Percentiles rank a stretch among this genome's conserved stretches.
Conservation (phyloP, 345 rosid genomes). For the Arabidopsis suecica region DNA sequence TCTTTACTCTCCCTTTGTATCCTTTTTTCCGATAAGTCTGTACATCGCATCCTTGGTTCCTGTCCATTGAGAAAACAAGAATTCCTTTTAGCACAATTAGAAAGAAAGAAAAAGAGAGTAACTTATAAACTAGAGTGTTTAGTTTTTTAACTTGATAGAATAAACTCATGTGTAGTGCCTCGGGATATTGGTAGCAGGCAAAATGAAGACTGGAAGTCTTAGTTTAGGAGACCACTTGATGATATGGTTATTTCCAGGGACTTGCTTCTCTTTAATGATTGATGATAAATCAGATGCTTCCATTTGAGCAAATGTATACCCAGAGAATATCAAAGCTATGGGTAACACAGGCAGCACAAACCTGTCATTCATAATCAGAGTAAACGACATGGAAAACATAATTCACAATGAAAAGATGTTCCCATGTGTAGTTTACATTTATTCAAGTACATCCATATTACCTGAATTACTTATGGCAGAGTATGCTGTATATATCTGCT, state of each 20-base stretch:
- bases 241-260: constrained; percentile 39
- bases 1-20: constrained; percentile 56
- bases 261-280: constrained; percentile 40
- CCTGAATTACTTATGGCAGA: constrained; percentile 96
- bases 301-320: constrained; percentile 67
- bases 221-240: constrained; percentile 53
- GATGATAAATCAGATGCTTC: constrained; percentile 45
- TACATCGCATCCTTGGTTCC: constrained; percentile 94
- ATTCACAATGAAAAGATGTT: constrained; percentile 28
- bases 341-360: constrained; percentile 94
- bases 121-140: not conserved
- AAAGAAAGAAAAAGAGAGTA: not conserved
- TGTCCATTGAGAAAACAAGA: constrained; percentile 56
- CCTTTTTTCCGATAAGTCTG: constrained; percentile 75
- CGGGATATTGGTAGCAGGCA: constrained; percentile 80
- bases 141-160: constrained; percentile 72
- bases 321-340: constrained; percentile 80
- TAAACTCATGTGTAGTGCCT: constrained; percentile 84
- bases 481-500: constrained; percentile 69
- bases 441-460: constrained; percentile 20
- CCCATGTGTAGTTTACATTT: not conserved
- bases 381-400: constrained; percentile 40
- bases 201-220: constrained; percentile 60
- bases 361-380: constrained; percentile 55
- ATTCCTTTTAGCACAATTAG: constrained; percentile 15